Evolutionary conservation across 768 basidiomycete species (phyloP).

Genomic region (Collybia nuda): DNA sequence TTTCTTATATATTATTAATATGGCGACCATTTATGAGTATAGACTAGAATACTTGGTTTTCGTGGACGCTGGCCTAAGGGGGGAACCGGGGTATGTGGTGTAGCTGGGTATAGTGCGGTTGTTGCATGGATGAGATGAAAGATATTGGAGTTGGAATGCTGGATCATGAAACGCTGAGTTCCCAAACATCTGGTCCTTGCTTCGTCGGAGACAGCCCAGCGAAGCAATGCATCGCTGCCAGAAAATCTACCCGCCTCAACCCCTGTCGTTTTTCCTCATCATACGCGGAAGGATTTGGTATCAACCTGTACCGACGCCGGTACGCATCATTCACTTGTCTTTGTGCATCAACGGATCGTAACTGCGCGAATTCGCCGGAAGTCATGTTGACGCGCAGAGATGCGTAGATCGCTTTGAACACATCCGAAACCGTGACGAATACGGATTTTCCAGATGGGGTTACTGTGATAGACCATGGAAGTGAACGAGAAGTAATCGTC

Average conservation of each 20-base stretch:
- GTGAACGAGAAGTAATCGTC: constrained; percentile 25
- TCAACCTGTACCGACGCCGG: constrained; percentile 34
- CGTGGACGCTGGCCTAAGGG: no score
- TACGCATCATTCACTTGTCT: constrained; percentile 42
- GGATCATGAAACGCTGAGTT: constrained; percentile 18
- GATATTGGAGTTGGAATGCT: no score
- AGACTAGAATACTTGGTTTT: no score
- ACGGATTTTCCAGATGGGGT: constrained; percentile 16
- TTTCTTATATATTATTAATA: no score
- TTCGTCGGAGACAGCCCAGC: constrained; percentile 36
- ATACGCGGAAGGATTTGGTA: constrained; percentile 24
- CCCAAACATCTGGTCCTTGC: constrained; percentile 36
- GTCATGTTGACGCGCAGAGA: constrained; percentile 40
- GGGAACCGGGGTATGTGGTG: no score
- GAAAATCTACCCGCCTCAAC: constrained; percentile 55
- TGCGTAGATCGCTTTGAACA: constrained; percentile 44
- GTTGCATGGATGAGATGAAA: no score
- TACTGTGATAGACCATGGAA: constrained; percentile 37
- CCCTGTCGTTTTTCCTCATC: constrained; percentile 45
- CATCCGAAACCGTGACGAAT: constrained; percentile 39
- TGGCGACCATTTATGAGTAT: no score
- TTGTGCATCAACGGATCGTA: constrained; percentile 27
- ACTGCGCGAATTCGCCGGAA: constrained; percentile 34
- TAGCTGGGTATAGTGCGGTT: no score
- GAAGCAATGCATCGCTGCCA: constrained; percentile 39